These are phyloP conservation scores for Pugionium dolabratum DNA, from an alignment of 345 rosid genomes.

Conservation along the genomic window DNA sequence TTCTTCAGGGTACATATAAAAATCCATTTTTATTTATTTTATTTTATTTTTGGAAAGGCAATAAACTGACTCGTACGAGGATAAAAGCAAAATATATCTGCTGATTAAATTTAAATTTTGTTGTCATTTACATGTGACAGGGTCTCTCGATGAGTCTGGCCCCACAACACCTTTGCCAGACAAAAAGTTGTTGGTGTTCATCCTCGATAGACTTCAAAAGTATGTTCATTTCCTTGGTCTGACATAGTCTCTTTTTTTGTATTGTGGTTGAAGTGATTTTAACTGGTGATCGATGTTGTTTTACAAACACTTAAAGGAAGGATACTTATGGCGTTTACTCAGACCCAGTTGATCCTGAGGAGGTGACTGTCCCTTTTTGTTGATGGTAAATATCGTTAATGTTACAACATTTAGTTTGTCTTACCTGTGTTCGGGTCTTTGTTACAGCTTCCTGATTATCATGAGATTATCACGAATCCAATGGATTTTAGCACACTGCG, in stretches of 20 bases:
- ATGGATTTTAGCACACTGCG: constrained; percentile 88
- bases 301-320: constrained; percentile 57
- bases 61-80: constrained; percentile 39
- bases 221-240: constrained; percentile 42
- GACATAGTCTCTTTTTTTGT: constrained; percentile 26
- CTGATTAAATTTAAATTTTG: constrained; percentile 36
- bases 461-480: constrained; percentile 74
- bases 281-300: constrained; percentile 30
- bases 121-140: constrained; percentile 63
- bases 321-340: constrained; percentile 94
- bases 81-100: constrained; percentile 30
- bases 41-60: constrained; percentile 49
- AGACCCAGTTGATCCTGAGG: constrained; percentile 90
- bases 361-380: constrained; percentile 47
- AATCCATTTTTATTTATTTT: constrained; percentile 18
- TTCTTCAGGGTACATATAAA: constrained; percentile 60
- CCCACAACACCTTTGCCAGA: constrained; percentile 98
- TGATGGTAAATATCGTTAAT: constrained; percentile 8
- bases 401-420: constrained; percentile 1
- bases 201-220: constrained; percentile 99
- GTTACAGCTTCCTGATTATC: constrained; percentile 93
- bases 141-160: constrained; percentile 73
- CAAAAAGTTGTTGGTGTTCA: constrained; percentile 96
- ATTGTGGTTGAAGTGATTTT: constrained; percentile 24
- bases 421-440: constrained; percentile 29